phyloP scores from a whole-genome alignment of 208 protist genomes.

The Acanthamoeba castellanii region DNA sequence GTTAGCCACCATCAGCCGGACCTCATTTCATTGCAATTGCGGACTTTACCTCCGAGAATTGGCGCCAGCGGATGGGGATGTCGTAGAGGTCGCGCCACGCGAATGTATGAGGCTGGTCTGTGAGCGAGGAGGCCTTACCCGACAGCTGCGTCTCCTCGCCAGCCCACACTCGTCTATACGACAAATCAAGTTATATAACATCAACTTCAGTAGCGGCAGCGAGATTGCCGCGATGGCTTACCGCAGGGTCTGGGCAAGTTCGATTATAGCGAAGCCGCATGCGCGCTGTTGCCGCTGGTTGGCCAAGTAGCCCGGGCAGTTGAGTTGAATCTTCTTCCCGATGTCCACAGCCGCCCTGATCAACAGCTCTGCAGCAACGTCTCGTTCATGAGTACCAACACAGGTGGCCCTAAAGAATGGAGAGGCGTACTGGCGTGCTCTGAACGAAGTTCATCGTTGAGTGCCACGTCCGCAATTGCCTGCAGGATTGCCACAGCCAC shows the following conservation, averaged over 20 bases:
- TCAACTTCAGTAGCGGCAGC: background rate
- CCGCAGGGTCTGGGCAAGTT: conserved; percentile 82
- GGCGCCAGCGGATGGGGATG: conserved; percentile 85
- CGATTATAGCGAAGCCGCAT: conserved; percentile 82
- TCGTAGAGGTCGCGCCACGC: conserved; percentile 87
- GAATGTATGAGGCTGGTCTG: conserved; percentile 69
- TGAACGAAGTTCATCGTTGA: background rate
- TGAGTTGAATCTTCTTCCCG: conserved; percentile 76
- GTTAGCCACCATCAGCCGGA: background rate
- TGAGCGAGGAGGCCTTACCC: conserved; percentile 44
- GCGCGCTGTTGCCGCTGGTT: conserved; percentile 84
- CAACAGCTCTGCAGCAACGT: background rate
- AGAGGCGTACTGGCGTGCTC: background rate
- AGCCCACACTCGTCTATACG: background rate
- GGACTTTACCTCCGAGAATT: conserved; percentile 81
- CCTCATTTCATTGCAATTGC: background rate
- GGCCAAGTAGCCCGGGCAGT: conserved; percentile 83
- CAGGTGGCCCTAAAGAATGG: too few relatives aligned
- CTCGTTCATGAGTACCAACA: too few relatives aligned
- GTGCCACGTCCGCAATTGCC: conserved; percentile 44
- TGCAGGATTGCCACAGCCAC: background rate
- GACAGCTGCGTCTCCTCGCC: conserved; percentile 15
- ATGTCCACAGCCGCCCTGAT: conserved; percentile 4
- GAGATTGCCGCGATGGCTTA: background rate
- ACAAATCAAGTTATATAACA: background rate